Evolutionary conservation across 345 rosid genomes (phyloP), one percentile per base, ranked within the genome.

Genomic region (Tarenaya hassleriana): DNA sequence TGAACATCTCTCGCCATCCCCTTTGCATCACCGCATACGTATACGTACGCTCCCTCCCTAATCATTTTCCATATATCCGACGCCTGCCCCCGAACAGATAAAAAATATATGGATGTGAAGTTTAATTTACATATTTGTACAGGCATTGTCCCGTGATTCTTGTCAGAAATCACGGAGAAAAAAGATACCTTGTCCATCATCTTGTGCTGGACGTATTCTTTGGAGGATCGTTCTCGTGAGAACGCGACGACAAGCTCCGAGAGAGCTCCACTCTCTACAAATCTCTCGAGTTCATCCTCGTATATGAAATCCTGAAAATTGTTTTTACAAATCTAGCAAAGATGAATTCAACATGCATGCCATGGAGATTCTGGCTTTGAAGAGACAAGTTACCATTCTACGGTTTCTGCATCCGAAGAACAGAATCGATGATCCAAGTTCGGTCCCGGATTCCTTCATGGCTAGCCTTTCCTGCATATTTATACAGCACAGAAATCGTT

Each of bases 1-100:
- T 94, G 99, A 35, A 94, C 99, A 46, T 94, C 97, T 61, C 78
- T 78, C 1, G 99, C 97, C 99, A 94, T 94, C 67, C 97, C 95
- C 62, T 94, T 94, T 56, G 99, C 99, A 69, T 94, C 99, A 67
- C 99, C 97, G 47, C 99, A 94, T 15, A 94, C 97, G 67, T 94
- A 94, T 8, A 88, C 34, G 54, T 86, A 88, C 4, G 74, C 99
- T 55, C 94, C 97, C 61, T 73, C 67, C 12, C 88, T 80, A 65
- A 86, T 70, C 71, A 80, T 65, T 64, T 58, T 77, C 99, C 99
- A 94, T 42, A 94, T 73, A 43, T 85, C 79, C 2, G 75, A 62
- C 17, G 95, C 97, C 99, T 94, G 75, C 50, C 52, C 46, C 11
- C 37, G 11, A 13, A 43, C n/a, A 16, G 4, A 0, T 0, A 47